Conservation (phyloP, 192 early-diverging fungal genomes). For the Hyaloraphidium curvatum region DNA sequence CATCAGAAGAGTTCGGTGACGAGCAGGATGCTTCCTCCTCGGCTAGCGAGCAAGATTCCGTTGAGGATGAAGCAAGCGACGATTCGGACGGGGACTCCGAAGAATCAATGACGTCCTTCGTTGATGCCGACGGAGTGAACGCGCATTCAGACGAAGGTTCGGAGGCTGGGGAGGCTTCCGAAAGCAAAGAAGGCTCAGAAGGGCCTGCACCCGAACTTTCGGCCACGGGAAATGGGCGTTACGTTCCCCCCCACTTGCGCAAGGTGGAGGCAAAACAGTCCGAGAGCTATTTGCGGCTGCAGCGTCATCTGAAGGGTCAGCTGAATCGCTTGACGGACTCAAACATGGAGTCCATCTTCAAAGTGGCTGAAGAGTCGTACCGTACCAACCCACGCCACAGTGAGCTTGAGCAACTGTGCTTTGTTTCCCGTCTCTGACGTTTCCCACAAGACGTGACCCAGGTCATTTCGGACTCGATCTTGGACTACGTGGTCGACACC, state of each 20-base stretch:
- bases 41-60: not conserved
- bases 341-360: not conserved
- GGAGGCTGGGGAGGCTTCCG: not conserved
- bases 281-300: slow-evolving; percentile 55
- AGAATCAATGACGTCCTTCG: not conserved
- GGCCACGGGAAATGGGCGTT: slow-evolving; percentile 30
- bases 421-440: not conserved
- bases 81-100: slow-evolving; percentile 4
- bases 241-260: slow-evolving; percentile 80
- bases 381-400: slow-evolving; percentile 49
- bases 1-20: not conserved
- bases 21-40: too few relatives aligned
- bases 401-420: not conserved
- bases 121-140: slow-evolving; percentile 2
- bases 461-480: not conserved
- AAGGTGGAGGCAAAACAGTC: slow-evolving; percentile 14
- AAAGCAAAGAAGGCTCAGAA: slow-evolving; percentile 2
- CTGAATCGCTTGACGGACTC: slow-evolving; percentile 39
- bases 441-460: not conserved
- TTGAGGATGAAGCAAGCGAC: not conserved
- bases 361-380: not conserved
- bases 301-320: slow-evolving; percentile 66
- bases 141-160: not conserved
- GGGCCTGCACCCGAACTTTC: slow-evolving; percentile 10
- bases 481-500: not conserved